A percentile compares a stretch with the other conserved stretches of the same genome.
Conservation (phyloP, 176 grass and related monocot genomes). For the Triticum turgidum region DNA sequence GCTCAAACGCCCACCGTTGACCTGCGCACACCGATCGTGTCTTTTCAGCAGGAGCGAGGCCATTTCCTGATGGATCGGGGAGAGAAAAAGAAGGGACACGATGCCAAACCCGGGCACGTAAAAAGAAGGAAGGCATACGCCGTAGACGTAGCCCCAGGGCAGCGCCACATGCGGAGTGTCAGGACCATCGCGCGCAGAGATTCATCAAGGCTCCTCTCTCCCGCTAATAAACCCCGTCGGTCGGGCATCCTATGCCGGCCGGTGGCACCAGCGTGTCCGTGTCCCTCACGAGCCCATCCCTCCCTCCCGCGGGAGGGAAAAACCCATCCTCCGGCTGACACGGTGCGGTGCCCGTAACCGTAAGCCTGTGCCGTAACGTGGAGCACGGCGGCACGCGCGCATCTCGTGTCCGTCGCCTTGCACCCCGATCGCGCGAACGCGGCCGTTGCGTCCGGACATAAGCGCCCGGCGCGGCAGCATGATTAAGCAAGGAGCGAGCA, state of each 20-base stretch:
- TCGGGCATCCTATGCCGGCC: slow-evolving; percentile 30
- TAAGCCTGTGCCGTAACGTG: no score
- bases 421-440: neutral
- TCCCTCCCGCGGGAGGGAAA: neutral
- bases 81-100: neutral
- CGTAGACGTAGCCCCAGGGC: neutral
- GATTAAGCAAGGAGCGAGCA: no score
- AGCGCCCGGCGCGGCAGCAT: no score
- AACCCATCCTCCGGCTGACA: neutral
- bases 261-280: neutral
- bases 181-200: slow-evolving; percentile 23
- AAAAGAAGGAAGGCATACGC: neutral
- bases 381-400: slow-evolving; percentile 34
- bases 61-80: neutral
- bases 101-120: slow-evolving; percentile 3
- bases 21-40: no score
- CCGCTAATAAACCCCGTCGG: neutral
- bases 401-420: slow-evolving; percentile 18
- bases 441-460: no score
- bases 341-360: neutral
- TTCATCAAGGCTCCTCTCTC: neutral
- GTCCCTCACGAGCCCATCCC: neutral
- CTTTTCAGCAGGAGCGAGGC: no score
- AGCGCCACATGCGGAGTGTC: slow-evolving; percentile 22
- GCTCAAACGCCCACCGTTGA: neutral